Conservation (phyloP, 495 filamentous ascomycete genomes). For the Podospora fimiseda region DNA sequence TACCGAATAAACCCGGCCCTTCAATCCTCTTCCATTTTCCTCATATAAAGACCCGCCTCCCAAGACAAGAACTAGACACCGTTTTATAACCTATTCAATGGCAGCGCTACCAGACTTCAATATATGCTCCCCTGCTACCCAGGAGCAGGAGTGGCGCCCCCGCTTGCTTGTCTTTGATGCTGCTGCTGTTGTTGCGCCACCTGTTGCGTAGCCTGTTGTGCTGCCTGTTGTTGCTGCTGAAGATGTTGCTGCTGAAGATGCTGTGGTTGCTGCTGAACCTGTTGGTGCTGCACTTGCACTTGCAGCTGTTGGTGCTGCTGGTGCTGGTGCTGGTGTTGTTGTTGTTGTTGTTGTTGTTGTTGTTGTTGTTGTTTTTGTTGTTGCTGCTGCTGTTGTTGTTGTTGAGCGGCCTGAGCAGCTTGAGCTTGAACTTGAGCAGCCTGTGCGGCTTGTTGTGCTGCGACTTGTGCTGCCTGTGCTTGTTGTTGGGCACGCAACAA, state of each 20-base stretch:
- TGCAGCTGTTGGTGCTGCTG: constrained; percentile 4
- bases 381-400: constrained; percentile 13
- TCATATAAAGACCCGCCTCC: background rate
- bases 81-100: too few species aligned
- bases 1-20: background rate
- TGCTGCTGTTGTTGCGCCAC: constrained; percentile 20
- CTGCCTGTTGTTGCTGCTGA: constrained; percentile 7
- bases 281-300: constrained; percentile 13
- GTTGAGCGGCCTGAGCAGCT: constrained; percentile 15
- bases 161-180: constrained; percentile 38
- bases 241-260: constrained; percentile 15
- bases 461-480: constrained; percentile 25
- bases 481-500: constrained; percentile 66
- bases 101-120: background rate
- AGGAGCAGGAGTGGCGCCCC: constrained; percentile 34
- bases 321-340: constrained; percentile 6
- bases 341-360: constrained; percentile 5
- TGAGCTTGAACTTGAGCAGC: constrained; percentile 3
- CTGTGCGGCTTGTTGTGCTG: constrained; percentile 7
- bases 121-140: constrained; percentile 12
- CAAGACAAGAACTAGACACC: background rate
- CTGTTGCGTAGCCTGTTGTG: too few species aligned
- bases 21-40: background rate
- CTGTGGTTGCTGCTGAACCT: constrained; percentile 9
- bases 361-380: background rate